Conservation (phyloP, 2,329 filamentous ascomycete species). For the Scopulariopsis brevicaulis region DNA sequence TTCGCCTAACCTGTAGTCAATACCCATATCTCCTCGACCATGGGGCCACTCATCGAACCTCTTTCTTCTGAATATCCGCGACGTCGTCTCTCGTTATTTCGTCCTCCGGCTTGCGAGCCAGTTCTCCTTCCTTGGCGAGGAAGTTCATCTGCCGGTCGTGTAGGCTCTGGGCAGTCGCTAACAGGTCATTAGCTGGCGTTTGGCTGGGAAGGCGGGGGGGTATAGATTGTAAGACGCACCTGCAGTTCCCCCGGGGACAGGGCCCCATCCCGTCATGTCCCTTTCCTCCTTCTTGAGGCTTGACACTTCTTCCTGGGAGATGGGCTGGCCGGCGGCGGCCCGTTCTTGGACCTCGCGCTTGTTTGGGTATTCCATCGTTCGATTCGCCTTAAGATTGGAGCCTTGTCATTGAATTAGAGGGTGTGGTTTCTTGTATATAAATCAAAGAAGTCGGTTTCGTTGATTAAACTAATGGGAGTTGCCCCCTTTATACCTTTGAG, state of each 20-base stretch:
- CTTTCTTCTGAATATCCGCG: constrained; percentile 14
- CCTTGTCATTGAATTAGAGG: background rate
- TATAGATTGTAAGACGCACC: background rate
- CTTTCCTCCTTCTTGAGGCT: constrained; percentile 14
- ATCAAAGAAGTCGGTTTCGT: background rate
- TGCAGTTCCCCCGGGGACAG: constrained; percentile 19
- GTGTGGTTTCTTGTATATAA: background rate
- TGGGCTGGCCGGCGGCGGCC: background rate
- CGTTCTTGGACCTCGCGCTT: background rate
- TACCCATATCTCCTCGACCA: background rate
- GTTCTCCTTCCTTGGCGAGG: constrained; percentile 14
- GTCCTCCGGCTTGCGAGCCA: constrained; percentile 14
- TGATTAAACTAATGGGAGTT: background rate
- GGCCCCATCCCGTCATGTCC: constrained; percentile 16
- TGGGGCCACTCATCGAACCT: constrained; percentile 10
- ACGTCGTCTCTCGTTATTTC: constrained; percentile 19
- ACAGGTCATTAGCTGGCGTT: background rate
- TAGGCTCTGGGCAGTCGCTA: constrained; percentile 19
- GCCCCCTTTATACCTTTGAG: background rate
- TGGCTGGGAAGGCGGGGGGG: background rate
- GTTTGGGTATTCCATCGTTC: background rate
- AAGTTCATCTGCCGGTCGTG: constrained; percentile 21
- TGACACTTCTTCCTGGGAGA: constrained; percentile 10
- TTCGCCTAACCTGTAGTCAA: background rate
- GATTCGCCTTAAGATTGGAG: background rate